phyloP scores from a whole-genome alignment of 805 yeast species.

The Komagataella phaffii region DNA sequence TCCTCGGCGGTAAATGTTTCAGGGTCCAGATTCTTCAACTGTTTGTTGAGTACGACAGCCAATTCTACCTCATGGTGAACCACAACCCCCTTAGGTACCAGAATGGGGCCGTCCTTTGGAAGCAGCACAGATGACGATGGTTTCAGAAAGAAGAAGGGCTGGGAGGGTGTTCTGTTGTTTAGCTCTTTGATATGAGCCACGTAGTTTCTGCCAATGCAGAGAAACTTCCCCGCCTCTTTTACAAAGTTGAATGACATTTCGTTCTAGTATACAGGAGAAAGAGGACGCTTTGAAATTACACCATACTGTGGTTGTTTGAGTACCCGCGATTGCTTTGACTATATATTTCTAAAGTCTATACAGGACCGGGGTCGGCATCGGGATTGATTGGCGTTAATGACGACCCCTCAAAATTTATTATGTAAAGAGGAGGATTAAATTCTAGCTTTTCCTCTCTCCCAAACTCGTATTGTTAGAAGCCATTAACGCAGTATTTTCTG shows the following conservation, averaged over 20 bases:
- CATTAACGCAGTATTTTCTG: background rate
- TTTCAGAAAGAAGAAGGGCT: constrained; percentile 88
- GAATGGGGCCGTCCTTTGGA: constrained; percentile 60
- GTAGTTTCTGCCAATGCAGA: constrained; percentile 94
- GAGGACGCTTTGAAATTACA: background rate
- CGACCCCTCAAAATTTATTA: background rate
- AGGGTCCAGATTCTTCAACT: constrained; percentile 47
- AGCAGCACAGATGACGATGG: constrained; percentile 70
- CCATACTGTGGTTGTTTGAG: background rate
- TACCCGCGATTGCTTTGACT: background rate
- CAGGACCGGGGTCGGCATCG: background rate
- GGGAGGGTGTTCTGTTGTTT: constrained; percentile 66
- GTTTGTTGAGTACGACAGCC: constrained; percentile 61
- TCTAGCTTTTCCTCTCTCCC: background rate
- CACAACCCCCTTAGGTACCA: constrained; percentile 66
- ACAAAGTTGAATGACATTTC: constrained; percentile 39
- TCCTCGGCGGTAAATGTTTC: constrained; percentile 43
- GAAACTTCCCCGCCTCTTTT: constrained; percentile 58
- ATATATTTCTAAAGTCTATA: background rate
- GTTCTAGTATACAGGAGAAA: background rate
- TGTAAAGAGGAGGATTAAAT: background rate
- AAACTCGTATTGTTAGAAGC: background rate
- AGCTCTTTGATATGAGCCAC: constrained; percentile 93
- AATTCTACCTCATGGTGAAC: constrained; percentile 92
- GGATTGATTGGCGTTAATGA: background rate